These are phyloP conservation scores for Psilocybe sp. DNA, from an alignment of 768 basidiomycete genomes.

Conservation along the genomic window DNA sequence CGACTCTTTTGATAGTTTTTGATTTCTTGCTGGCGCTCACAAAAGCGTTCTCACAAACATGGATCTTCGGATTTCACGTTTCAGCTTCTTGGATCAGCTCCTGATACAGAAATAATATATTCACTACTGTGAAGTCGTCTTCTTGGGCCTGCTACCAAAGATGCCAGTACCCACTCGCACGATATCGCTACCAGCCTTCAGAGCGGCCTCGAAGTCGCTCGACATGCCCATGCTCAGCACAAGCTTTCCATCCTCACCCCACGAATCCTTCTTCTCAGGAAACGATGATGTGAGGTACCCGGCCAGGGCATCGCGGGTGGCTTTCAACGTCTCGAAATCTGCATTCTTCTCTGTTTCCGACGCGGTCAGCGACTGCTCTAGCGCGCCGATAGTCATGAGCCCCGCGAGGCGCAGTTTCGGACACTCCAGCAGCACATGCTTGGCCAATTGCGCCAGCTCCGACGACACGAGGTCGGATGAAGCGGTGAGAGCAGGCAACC, in stretches of 20 bases:
- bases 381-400: constrained; percentile 95
- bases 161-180: constrained; percentile 92
- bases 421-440: constrained; percentile 68
- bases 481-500: constrained; percentile 58
- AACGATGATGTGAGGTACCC: constrained; percentile 34
- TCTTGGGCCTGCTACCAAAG: constrained; percentile 72
- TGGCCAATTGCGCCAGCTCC: constrained; percentile 66
- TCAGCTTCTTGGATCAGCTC: too few species aligned
- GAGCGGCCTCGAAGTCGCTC: constrained; percentile 85
- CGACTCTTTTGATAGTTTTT: too few species aligned
- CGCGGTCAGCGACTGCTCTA: constrained; percentile 62
- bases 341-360: constrained; percentile 45
- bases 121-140: constrained; percentile 21
- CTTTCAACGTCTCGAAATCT: constrained; percentile 73
- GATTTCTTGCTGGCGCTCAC: too few species aligned
- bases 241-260: constrained; percentile 56
- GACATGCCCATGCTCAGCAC: constrained; percentile 96
- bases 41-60: too few species aligned
- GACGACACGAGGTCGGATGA: constrained; percentile 30
- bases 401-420: constrained; percentile 77
- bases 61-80: too few species aligned
- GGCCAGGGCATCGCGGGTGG: constrained; percentile 60
- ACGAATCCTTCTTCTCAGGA: constrained; percentile 21
- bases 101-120: not conserved
- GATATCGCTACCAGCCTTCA: constrained; percentile 80